Evolutionary conservation across 2,329 filamentous ascomycete species (phyloP), one percentile per base, ranked within the genome.

Genomic region (Ascochyta rabiei): DNA sequence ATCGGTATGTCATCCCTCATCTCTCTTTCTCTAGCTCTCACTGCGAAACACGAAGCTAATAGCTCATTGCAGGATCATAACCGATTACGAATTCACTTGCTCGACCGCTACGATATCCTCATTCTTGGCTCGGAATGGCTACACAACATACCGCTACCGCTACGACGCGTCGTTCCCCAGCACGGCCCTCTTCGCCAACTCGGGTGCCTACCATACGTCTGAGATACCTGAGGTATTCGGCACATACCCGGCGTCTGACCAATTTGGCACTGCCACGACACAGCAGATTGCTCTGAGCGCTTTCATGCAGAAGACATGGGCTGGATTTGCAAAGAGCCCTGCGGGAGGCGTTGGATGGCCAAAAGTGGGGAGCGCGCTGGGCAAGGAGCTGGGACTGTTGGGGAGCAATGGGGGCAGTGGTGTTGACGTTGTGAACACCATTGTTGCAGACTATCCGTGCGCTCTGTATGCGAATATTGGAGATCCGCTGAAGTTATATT

Each of bases 161-260:
- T 65, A 51, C 46, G 55, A 61, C 7, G 48, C 56, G 0, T 53
- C 51, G 0, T 66, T 64, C 23, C 54, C 63, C 2, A 57, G 45
- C 2, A 53, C 38, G 3, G 53, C 23, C 19, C 28, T 60, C 4
- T 59, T 64, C 15, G 30, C 45, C 21, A 51, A 61, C 10, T 47
- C 56, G 15, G 59, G 56, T 6, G 64, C 58, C 0, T 67, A 64
- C 28, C 65, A 69, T 31, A 48, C 58, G 2, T 52, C 57, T 3
- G 65, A 69, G 41, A 67, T 68, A 6, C 48, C 56, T 0, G 49
- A 60, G 19, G 67, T 67, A 4, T 68, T 67, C 12, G 59, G 62
- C 4, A 67, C 64, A 4, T 68, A 64, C 42, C 57, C 59, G 1
- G 18, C 41, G 12, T 56, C 48, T 0, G 61, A 51, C 12, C 26